Percentiles rank a stretch among this genome's conserved stretches.
Conservation (phyloP, 805 yeast genomes). For the Pichia exigua region DNA sequence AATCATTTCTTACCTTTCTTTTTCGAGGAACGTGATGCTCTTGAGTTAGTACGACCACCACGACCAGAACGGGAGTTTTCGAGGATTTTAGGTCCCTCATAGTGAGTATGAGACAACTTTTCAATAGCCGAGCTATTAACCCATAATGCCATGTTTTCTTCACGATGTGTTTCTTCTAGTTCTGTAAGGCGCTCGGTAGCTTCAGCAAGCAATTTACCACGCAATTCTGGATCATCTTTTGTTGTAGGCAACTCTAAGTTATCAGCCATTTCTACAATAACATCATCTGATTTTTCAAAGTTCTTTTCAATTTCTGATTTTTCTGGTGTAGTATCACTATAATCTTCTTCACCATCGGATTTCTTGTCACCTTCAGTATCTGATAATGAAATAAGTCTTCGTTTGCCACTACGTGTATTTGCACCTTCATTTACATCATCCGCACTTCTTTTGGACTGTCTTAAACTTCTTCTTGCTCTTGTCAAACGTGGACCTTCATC, state of each 20-base stretch:
- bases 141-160: constrained; percentile 32
- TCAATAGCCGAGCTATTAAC: constrained; percentile 52
- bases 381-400: constrained; percentile 4
- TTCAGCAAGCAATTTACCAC: neutral
- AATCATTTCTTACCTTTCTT: neutral
- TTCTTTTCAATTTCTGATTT: neutral
- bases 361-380: constrained; percentile 23
- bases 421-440: neutral
- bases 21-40: neutral
- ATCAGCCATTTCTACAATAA: neutral
- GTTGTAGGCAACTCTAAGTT: neutral
- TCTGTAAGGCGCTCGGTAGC: neutral
- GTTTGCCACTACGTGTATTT: constrained; percentile 10
- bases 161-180: constrained; percentile 12
- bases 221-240: neutral
- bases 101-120: constrained; percentile 42
- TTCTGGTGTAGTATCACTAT: neutral
- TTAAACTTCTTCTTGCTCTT: constrained; percentile 8
- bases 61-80: constrained; percentile 9
- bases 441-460: neutral
- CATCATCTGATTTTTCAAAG: neutral
- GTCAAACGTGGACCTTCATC: constrained; percentile 4
- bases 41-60: constrained; percentile 4
- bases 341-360: neutral
- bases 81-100: constrained; percentile 38